Base-by-base conservation (phyloP, 306 rosid genomes). In the Pyrus bretschneideri region DNA sequence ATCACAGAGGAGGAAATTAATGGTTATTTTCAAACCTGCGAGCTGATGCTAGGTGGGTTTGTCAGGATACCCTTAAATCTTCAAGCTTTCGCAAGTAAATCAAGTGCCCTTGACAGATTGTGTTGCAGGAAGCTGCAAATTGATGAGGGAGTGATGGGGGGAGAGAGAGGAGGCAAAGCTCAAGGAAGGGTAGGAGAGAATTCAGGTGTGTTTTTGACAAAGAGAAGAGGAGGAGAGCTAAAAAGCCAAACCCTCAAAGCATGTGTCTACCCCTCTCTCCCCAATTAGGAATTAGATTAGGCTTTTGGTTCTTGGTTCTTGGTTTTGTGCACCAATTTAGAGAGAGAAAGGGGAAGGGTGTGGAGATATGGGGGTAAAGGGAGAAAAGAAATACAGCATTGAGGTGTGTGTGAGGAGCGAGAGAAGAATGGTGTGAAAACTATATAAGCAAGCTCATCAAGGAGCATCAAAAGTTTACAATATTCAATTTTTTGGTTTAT, bases 201-300 rank as follows among this genome's bases (percentile, higher is more conserved):
- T 85, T 83, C 80, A 82, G 84, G 77, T 68, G 80, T 64, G 69
- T 18, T 52, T 70, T 70, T 78, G 73, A 74, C 29, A 44, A 69
- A 61, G 78, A 73, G 80, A 75, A 75, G 35, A 35, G 42, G 55
- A 42, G 58, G 73, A 68, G 70, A 81, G 55, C 21, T 1, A 15
- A 15, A 15, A 76, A 88, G 81, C 86, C 83, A 87, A 83, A 86
- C 87, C 90, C 93, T 87, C 88, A 78, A 64, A 85, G 84, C 83
- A 77, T 74, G 81, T 86, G 86, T 81, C 78, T 80, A 44, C 80
- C 85, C 76, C 82, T 81, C 86, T 84, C 87, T 80, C 86, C 64
- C 64, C 73, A 70, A 49, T 49, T 49, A 14, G 21, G 21, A 42
- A 42, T 42, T 42, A 42, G 45, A 51, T 17, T 51, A 51, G 55